Base-by-base conservation (phyloP, 2,329 filamentous ascomycete species). In the Aureobasidium sp. region DNA sequence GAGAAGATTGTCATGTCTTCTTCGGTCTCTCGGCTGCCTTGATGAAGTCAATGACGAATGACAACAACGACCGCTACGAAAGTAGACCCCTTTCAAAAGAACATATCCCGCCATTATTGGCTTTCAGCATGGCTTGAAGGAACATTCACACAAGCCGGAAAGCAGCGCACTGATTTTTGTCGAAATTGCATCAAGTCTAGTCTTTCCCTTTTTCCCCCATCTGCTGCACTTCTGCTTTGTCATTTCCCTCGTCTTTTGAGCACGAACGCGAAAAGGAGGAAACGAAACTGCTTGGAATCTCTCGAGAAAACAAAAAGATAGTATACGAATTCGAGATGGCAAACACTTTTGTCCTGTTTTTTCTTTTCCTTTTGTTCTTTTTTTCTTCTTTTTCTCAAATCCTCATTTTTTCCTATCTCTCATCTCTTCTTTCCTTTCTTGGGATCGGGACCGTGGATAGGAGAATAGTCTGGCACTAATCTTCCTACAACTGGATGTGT, bases 11-110 rank as follows among this genome's bases (percentile, higher is more conserved):
- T 55, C 49, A 47, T 37, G 49, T 39, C 48, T 53, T 61, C 29
- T 53, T 53, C 58, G 20, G 48, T 52, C 60, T 62, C 48, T 48
- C 60, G 49, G 49, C 58, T 63, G 63, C 64, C 59, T 62, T 64
- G 62, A 65, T 62, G 64, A 65, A 61, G 64, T 65, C 62, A 63
- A 65, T 61, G 64, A 65, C 63, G 64, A 64, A 65, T 64, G 64
- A 65, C 64, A 61, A 44, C 52, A 60, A 60, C 48, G 61, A 65
- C 64, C 62, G 62, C 64, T 65, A 65, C 64, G 64, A 65, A 65
- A 65, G 64, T 65, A 65, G 64, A 65, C 47, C 63, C 53, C 41
- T 52, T 60, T 22, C 48, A 63, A 63, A 55, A 64, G 61, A 60
- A 63, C 57, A 57, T 62, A 57, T 57, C 51, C 63, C 60, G 48